A percentile compares a stretch with the other conserved stretches of the same genome.
Evolutionary conservation across 139 green algal genomes (phyloP).

Genomic region (Penium margaritaceum): DNA sequence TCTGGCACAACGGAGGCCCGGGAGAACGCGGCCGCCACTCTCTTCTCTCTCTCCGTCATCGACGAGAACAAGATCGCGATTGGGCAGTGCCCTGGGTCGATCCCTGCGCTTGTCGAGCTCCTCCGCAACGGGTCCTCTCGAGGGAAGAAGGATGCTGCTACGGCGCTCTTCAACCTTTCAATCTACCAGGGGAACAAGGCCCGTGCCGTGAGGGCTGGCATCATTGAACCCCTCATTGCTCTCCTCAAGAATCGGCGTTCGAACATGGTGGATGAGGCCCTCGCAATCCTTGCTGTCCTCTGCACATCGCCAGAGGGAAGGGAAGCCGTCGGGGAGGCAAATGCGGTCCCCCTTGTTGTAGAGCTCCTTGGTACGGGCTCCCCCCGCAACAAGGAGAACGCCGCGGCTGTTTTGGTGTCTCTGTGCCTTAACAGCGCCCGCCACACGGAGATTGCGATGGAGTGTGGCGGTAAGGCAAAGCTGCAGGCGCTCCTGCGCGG

Average conservation of each 20-base stretch:
- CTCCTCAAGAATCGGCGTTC: slow-evolving; percentile 14
- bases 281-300: slow-evolving; percentile 37
- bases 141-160: slow-evolving; percentile 43
- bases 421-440: slow-evolving; percentile 18
- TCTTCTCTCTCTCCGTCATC: slow-evolving; percentile 41
- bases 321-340: slow-evolving; percentile 23
- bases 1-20: slow-evolving; percentile 26
- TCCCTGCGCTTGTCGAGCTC: slow-evolving; percentile 34
- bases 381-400: slow-evolving; percentile 42
- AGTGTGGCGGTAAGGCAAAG: slow-evolving; percentile 1
- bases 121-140: background rate
- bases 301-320: slow-evolving; percentile 19
- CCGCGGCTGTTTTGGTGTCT: slow-evolving; percentile 29
- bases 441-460: slow-evolving; percentile 24
- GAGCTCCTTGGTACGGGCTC: slow-evolving; percentile 20
- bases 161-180: slow-evolving; percentile 39
- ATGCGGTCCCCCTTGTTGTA: slow-evolving; percentile 24
- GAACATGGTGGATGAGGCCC: slow-evolving; percentile 33
- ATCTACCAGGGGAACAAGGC: slow-evolving; percentile 42
- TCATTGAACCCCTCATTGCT: slow-evolving; percentile 25
- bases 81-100: slow-evolving; percentile 30
- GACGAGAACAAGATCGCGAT: slow-evolving; percentile 40
- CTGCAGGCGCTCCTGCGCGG: slow-evolving; percentile 7
- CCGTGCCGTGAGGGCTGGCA: slow-evolving; percentile 18
- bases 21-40: slow-evolving; percentile 34